phyloP scores from a whole-genome alignment of 768 basidiomycete genomes.

The Epithele typhae region DNA sequence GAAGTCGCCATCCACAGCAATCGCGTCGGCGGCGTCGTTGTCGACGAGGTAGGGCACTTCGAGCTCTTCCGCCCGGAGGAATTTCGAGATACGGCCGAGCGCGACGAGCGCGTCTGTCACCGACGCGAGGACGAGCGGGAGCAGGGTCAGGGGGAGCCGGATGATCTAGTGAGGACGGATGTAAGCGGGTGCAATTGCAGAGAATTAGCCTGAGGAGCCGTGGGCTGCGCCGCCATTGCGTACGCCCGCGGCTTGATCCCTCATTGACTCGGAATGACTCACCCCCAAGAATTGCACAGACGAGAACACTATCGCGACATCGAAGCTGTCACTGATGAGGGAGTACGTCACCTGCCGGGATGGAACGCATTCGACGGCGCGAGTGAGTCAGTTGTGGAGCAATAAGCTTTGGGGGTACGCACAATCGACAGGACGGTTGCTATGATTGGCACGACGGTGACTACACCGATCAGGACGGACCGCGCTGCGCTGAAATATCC shows the following conservation, averaged over 20 bases:
- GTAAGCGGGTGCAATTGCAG: no score
- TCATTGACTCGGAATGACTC: conserved; percentile 26
- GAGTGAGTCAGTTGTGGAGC: no score
- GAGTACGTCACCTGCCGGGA: conserved; percentile 56
- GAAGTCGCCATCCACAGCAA: conserved; percentile 67
- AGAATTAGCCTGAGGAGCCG: no score
- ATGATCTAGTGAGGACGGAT: conserved; percentile 41
- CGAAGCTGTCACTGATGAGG: conserved; percentile 54
- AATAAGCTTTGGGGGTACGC: no score
- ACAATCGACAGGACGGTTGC: conserved; percentile 76
- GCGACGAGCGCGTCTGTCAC: conserved; percentile 79
- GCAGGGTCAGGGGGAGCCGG: conserved; percentile 50
- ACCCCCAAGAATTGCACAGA: conserved; percentile 85
- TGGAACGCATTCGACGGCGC: not conserved
- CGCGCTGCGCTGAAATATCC: conserved; percentile 24
- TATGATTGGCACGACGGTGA: conserved; percentile 55
- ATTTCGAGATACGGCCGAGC: conserved; percentile 64
- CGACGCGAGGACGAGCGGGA: conserved; percentile 49
- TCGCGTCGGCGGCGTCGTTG: conserved; percentile 48
- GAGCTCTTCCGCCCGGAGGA: conserved; percentile 82
- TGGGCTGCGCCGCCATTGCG: no score
- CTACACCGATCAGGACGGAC: conserved; percentile 36
- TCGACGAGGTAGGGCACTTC: conserved; percentile 57
- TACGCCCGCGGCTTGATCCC: not conserved
- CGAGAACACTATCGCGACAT: conserved; percentile 75